Percentiles rank a stretch among this genome's conserved stretches.
phyloP scores from a whole-genome alignment of 2,329 filamentous ascomycete species.

The Fusarium tuaranense region DNA sequence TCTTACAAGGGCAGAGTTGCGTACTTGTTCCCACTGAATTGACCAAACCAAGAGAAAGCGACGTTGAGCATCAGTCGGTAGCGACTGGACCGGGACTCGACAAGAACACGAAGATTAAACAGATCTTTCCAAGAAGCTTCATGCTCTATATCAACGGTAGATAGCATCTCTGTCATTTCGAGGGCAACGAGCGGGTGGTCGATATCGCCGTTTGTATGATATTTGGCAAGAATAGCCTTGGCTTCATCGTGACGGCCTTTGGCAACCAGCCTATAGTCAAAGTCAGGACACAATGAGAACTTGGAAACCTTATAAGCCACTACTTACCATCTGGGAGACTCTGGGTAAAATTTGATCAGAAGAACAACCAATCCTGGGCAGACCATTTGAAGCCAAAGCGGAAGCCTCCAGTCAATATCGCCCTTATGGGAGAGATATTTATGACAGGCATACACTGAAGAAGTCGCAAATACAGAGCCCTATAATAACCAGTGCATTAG shows the following conservation, averaged over 20 bases:
- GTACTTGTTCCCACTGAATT: constrained; percentile 53
- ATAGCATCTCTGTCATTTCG: constrained; percentile 50
- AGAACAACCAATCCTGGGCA: constrained; percentile 28
- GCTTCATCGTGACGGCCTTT: constrained; percentile 15
- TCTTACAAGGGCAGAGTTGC: neutral
- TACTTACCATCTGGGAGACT: constrained; percentile 67
- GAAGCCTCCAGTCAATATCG: constrained; percentile 31
- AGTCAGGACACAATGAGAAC: neutral
- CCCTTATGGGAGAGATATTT: constrained; percentile 17
- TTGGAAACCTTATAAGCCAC: neutral
- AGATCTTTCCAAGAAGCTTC: constrained; percentile 50
- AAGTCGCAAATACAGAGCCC: constrained; percentile 42
- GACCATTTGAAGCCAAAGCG: constrained; percentile 31
- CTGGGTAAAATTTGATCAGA: constrained; percentile 63
- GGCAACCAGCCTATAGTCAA: constrained; percentile 17
- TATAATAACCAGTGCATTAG: neutral
- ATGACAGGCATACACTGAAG: constrained; percentile 28
- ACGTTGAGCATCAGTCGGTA: constrained; percentile 54
- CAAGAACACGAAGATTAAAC: constrained; percentile 51
- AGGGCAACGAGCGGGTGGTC: constrained; percentile 57
- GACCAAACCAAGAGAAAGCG: constrained; percentile 55
- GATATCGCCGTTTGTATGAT: constrained; percentile 66
- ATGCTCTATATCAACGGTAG: constrained; percentile 45
- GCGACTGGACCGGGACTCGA: constrained; percentile 50
- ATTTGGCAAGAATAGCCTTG: constrained; percentile 46